Evolutionary conservation across 306 rosid genomes (phyloP), one percentile per base, ranked within the genome.

Genomic region (Castanopsis chinensis): DNA sequence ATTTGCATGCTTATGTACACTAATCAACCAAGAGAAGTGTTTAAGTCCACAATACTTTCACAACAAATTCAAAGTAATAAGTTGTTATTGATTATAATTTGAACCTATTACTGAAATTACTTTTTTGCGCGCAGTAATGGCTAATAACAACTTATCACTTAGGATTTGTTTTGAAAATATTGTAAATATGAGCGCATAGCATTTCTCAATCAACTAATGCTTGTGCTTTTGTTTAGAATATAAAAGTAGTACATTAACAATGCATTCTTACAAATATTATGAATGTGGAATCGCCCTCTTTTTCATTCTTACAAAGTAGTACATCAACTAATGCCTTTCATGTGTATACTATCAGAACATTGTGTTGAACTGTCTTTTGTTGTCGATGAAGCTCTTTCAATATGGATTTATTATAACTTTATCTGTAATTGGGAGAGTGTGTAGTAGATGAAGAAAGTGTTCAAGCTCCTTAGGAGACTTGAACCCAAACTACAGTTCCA

Each of bases 61-160:
- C 43, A 37, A 37, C 43, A 37, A 35, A 37, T 37, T 9, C 0
- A 9, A 37, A 37, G 2, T 7, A 6, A 0, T 37, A 37, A 37
- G 0, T 37, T 35, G 2, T 6, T 37, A 37, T 37, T 37, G 10
- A 37, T 37, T 37, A 0, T 37, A 37, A 37, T 37, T 37, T 37
- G 2, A 37, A 1, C 1, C 0, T 41, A 2, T 1, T 8, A 2
- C 1, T 41, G 3, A 41, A 8, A 8, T 41, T 8, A 2, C 1
- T 41, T 41, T 41, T 41, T 41, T 8, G 1, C 0, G 1, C 45
- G 8, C 0, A 41, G 3, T 2, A 41, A 41, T 0, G 8, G 1
- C 1, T 41, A 41, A 41, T 41, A 41, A 41, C 45, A 41, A 41
- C 2, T 0, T 8, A 0, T 0, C 3, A 41, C 12, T 8, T 41